These are phyloP conservation scores for Verticillium isaacii DNA, from an alignment of 2,329 filamentous ascomycete species.

Conservation along the genomic window DNA sequence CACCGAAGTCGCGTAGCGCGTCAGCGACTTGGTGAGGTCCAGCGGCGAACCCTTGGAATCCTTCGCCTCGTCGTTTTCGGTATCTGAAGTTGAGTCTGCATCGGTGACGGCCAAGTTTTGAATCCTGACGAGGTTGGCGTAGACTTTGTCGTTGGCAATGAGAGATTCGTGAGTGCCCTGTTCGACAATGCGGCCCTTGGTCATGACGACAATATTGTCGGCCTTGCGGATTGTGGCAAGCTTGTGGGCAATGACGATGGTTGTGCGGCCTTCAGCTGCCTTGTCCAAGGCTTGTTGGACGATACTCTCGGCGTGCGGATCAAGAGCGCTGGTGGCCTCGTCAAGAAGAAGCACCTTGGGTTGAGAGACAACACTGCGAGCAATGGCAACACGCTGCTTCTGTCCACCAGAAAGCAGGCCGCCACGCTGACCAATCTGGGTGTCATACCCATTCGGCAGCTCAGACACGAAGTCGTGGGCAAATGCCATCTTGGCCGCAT, in stretches of 20 bases:
- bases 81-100: constrained; percentile 13
- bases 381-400: constrained; percentile 59
- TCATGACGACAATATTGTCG: constrained; percentile 59
- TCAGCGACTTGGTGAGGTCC: constrained; percentile 23
- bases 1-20: constrained; percentile 22
- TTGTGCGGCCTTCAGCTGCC: constrained; percentile 52
- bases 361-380: constrained; percentile 33
- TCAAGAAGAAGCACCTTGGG: constrained; percentile 57
- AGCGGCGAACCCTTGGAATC: constrained; percentile 7
- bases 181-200: constrained; percentile 52
- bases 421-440: constrained; percentile 55
- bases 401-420: constrained; percentile 61
- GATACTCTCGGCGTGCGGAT: constrained; percentile 35
- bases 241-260: constrained; percentile 58
- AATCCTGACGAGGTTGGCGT: constrained; percentile 43
- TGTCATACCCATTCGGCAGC: constrained; percentile 48
- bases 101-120: constrained; percentile 28
- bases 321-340: constrained; percentile 57
- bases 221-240: constrained; percentile 53
- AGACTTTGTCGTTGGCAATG: constrained; percentile 39
- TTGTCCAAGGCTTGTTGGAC: constrained; percentile 50
- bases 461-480: constrained; percentile 41
- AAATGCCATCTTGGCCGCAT: constrained; percentile 38
- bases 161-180: constrained; percentile 55
- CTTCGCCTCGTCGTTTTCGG: constrained; percentile 14